Percentiles rank a stretch among this genome's conserved stretches.
Conservation (phyloP, 2,329 filamentous ascomycete genomes). For the Xylaria sp. region DNA sequence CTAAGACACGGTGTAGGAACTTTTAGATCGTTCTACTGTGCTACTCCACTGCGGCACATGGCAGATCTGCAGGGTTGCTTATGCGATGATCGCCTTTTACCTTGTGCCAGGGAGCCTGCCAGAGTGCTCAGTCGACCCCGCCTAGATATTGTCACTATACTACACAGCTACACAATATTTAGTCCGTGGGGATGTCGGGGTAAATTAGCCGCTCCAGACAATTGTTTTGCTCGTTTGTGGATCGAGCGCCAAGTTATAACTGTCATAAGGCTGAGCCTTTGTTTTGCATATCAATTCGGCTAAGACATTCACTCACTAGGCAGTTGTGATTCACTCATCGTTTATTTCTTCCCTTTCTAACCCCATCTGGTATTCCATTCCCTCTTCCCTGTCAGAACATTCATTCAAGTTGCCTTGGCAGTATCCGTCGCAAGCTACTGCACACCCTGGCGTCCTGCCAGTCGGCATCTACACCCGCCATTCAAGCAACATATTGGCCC, state of each 20-base stretch:
- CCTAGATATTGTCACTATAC: too few relatives aligned
- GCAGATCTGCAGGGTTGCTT: not conserved
- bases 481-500: too few relatives aligned
- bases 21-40: too few relatives aligned
- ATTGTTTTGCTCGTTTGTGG: too few relatives aligned
- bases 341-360: constrained; percentile 2
- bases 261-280: not conserved
- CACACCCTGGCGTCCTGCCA: too few relatives aligned
- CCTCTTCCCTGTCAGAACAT: too few relatives aligned
- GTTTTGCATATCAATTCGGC: not conserved
- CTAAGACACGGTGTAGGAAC: too few relatives aligned
- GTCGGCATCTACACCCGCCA: too few relatives aligned
- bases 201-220: too few relatives aligned
- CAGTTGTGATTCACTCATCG: not conserved
- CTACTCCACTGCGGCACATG: not conserved
- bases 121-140: not conserved
- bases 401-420: not conserved
- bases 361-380: not conserved
- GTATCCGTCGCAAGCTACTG: not conserved
- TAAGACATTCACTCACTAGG: not conserved
- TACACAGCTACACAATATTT: too few relatives aligned
- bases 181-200: too few relatives aligned
- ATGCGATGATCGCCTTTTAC: not conserved
- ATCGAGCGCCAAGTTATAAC: not conserved
- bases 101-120: not conserved